Percentiles rank a stretch among this genome's conserved stretches.
phyloP scores from a whole-genome alignment of 2,329 filamentous ascomycete species.

The Claviceps digitariae region DNA sequence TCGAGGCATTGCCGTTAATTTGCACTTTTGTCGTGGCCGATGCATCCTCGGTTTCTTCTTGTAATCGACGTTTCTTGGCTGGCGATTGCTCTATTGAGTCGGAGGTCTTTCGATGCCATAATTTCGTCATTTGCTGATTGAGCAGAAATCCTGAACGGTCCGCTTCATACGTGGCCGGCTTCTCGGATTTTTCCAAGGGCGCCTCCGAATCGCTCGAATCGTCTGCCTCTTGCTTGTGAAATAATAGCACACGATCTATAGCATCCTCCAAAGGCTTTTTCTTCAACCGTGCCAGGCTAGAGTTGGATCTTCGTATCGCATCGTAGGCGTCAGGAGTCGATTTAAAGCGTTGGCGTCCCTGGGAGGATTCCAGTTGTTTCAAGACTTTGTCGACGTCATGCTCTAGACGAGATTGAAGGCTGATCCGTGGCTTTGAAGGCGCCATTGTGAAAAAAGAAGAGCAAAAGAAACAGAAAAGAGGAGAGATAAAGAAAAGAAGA shows the following conservation, averaged over 20 bases:
- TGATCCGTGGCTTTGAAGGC: conserved; percentile 5
- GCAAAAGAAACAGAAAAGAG: no score
- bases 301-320: conserved; percentile 73
- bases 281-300: conserved; percentile 67
- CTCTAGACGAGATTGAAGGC: conserved; percentile 33
- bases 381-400: conserved; percentile 68
- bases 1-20: background rate
- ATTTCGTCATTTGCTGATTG: conserved; percentile 28
- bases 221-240: conserved; percentile 52
- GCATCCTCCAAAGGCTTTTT: conserved; percentile 73
- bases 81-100: conserved; percentile 11
- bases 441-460: background rate
- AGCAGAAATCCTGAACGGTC: conserved; percentile 27
- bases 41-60: conserved; percentile 15
- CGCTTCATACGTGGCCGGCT: conserved; percentile 16
- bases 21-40: conserved; percentile 3
- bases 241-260: conserved; percentile 67
- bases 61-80: conserved; percentile 21
- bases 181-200: conserved; percentile 30
- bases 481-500: no score
- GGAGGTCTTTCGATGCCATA: conserved; percentile 20
- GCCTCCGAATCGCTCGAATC: conserved; percentile 40
- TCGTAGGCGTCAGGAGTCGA: conserved; percentile 57
- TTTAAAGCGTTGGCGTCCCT: conserved; percentile 21
- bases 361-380: conserved; percentile 58